phyloP scores from a whole-genome alignment of 2,329 filamentous ascomycete genomes.

The Zymoseptoria passerinii region DNA sequence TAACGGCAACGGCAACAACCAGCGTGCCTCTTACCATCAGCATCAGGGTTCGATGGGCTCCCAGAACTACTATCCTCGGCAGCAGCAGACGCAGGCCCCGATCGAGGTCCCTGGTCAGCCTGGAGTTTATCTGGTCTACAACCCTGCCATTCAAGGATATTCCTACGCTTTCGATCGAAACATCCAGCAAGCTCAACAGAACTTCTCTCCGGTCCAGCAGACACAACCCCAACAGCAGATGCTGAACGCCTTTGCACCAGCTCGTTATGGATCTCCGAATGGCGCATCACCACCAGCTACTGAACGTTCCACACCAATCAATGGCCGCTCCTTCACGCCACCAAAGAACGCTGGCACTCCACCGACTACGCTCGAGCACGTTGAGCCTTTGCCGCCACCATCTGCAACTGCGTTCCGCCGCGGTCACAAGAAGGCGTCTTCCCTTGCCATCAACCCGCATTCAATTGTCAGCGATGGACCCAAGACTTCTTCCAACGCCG shows the following conservation, averaged over 20 bases:
- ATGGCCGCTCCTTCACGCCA: conserved; percentile 55
- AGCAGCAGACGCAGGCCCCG: conserved; percentile 58
- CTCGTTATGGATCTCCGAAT: conserved; percentile 14
- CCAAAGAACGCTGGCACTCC: conserved; percentile 59
- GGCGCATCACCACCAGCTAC: conserved; percentile 68
- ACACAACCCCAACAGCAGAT: conserved; percentile 6
- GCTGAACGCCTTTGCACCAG: conserved; percentile 17
- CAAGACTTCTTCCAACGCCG: conserved; percentile 55
- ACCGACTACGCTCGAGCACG: conserved; percentile 46
- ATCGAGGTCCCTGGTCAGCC: conserved; percentile 60
- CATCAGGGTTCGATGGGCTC: conserved; percentile 35
- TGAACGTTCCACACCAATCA: conserved; percentile 43
- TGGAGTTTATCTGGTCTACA: conserved; percentile 74
- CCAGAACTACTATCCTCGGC: conserved; percentile 49
- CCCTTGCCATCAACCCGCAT: conserved; percentile 53
- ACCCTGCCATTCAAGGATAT: conserved; percentile 77
- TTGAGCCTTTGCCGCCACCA: conserved; percentile 70
- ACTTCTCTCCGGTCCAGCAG: conserved; percentile 25
- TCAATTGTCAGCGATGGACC: conserved; percentile 55
- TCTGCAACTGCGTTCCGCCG: conserved; percentile 89
- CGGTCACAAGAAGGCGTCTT: conserved; percentile 81
- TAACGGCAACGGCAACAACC: conserved; percentile 30
- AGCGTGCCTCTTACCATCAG: conserved; percentile 18
- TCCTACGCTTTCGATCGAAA: conserved; percentile 68
- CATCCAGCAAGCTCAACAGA: conserved; percentile 38